Evolutionary conservation across 257 asterid species (phyloP).

Genomic region (Przewalskia tangutica): DNA sequence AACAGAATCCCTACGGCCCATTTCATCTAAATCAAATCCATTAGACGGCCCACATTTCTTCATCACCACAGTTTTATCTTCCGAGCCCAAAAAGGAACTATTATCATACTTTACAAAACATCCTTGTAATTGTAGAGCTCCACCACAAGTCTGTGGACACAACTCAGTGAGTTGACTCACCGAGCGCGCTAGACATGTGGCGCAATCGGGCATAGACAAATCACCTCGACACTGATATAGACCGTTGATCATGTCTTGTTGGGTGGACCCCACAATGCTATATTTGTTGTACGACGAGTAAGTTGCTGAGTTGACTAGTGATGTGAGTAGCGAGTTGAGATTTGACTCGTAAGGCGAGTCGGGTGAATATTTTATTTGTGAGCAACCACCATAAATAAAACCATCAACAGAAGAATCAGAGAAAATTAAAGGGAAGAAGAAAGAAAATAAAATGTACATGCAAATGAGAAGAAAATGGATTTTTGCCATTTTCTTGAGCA

Average conservation of each 20-base stretch:
- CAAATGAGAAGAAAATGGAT: not conserved
- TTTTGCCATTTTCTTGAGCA: conserved; percentile 15
- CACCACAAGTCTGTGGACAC: conserved; percentile 71
- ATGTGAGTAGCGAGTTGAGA: conserved; percentile 70
- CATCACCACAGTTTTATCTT: conserved; percentile 67
- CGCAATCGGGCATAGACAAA: conserved; percentile 86
- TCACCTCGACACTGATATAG: conserved; percentile 85
- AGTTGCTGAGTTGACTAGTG: conserved; percentile 85
- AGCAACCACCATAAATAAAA: conserved; percentile 38
- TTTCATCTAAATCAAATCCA: conserved; percentile 34
- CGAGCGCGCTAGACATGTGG: conserved; percentile 64
- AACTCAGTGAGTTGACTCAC: conserved; percentile 42
- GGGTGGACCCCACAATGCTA: conserved; percentile 48
- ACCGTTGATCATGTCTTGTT: conserved; percentile 53
- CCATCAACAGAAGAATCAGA: conserved; percentile 48
- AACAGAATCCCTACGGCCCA: conserved; percentile 63
- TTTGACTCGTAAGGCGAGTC: conserved; percentile 59
- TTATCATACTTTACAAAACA: conserved; percentile 81
- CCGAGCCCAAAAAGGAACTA: conserved; percentile 52
- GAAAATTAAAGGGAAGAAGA: conserved; percentile 17
- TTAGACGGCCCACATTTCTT: conserved; percentile 89
- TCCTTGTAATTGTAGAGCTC: conserved; percentile 69
- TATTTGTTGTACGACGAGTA: conserved; percentile 82
- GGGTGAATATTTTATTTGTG: conserved; percentile 52
- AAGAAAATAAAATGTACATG: conserved; percentile 9